Evolutionary conservation across 148 eudicot genomes (phyloP).

Genomic region (Nyssa sinensis): DNA sequence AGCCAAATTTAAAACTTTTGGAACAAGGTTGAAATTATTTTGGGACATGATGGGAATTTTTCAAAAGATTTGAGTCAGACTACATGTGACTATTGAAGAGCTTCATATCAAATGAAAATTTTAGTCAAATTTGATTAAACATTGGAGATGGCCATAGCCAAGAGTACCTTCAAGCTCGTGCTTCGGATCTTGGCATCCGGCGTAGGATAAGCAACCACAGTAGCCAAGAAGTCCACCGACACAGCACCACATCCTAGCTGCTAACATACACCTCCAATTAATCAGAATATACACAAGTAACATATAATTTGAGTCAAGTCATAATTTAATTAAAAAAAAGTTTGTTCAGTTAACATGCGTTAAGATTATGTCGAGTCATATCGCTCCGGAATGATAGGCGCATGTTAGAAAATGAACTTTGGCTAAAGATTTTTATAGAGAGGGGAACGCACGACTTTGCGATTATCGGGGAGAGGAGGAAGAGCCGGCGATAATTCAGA

Average conservation of each 20-base stretch:
- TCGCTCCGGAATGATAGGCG: too few species aligned
- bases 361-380: too few species aligned
- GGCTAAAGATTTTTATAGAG: not conserved
- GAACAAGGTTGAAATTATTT: too few species aligned
- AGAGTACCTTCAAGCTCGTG: conserved; percentile 78
- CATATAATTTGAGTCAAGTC: not conserved
- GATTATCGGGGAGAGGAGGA: conserved; percentile 49
- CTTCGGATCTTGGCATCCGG: conserved; percentile 94
- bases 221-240: conserved; percentile 59
- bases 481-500: conserved; percentile 17
- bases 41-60: too few species aligned
- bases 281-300: not conserved
- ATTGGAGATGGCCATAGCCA: too few species aligned
- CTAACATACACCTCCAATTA: conserved; percentile 10
- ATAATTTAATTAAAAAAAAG: too few species aligned
- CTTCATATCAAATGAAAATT: too few species aligned
- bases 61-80: too few species aligned
- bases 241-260: conserved; percentile 79
- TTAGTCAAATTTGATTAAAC: too few species aligned
- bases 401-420: not conserved
- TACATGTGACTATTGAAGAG: too few species aligned
- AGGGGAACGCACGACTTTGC: conserved; percentile 44
- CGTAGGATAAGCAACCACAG: conserved; percentile 75
- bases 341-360: too few species aligned
- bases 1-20: too few species aligned